phyloP scores from a whole-genome alignment of 2,329 filamentous ascomycete genomes.

The Colletotrichum musae region DNA sequence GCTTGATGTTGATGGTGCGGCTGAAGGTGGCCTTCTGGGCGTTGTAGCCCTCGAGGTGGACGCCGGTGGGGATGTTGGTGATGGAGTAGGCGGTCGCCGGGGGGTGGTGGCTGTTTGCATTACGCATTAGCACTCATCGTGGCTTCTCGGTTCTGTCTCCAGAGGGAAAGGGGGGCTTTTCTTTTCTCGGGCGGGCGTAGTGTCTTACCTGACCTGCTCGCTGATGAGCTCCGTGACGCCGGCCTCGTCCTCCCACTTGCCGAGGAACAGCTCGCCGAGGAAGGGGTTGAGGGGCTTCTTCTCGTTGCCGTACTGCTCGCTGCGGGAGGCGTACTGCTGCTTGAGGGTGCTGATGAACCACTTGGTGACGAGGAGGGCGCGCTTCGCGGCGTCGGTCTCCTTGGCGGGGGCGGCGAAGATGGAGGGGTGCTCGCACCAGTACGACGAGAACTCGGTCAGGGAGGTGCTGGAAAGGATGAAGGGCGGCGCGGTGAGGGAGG shows the following conservation, averaged over 20 bases:
- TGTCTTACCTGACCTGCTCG: constrained; percentile 85
- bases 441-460: constrained; percentile 84
- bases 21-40: constrained; percentile 97
- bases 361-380: constrained; percentile 89
- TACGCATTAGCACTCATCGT: too few species aligned
- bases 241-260: constrained; percentile 86
- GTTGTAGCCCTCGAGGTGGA: constrained; percentile 89
- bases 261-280: constrained; percentile 93
- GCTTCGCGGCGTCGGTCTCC: constrained; percentile 85
- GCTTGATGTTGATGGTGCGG: constrained; percentile 94
- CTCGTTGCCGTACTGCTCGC: constrained; percentile 87
- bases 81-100: constrained; percentile 96
- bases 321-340: constrained; percentile 82
- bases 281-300: constrained; percentile 99
- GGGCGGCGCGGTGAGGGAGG: constrained; percentile 84
- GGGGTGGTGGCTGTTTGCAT: constrained; percentile 80
- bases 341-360: constrained; percentile 97
- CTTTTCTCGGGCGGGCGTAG: background rate
- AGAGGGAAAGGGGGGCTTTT: background rate
- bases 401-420: constrained; percentile 86
- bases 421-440: constrained; percentile 84
- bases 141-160: too few species aligned
- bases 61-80: constrained; percentile 86
- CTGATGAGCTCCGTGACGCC: constrained; percentile 90
- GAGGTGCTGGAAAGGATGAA: constrained; percentile 87